phyloP scores from a whole-genome alignment of 306 rosid species.

The Pueraria montana region DNA sequence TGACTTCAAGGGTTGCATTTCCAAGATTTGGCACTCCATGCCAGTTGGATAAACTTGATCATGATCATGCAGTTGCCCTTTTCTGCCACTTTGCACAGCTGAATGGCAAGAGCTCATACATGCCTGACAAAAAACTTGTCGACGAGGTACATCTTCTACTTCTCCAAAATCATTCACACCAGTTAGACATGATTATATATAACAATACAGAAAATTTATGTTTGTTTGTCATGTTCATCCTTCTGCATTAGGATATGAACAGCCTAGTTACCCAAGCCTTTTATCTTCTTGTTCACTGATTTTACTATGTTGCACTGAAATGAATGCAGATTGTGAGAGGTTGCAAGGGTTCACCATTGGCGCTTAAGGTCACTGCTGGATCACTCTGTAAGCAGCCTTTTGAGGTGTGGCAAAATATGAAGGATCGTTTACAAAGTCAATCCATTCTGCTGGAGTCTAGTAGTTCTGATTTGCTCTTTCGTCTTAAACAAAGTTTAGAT shows the following conservation, averaged over 20 bases:
- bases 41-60: constrained; percentile 49
- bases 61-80: constrained; percentile 60
- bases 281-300: constrained; percentile 1
- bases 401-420: constrained; percentile 59
- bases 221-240: constrained; percentile 15
- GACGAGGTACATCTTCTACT: constrained; percentile 52
- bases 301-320: constrained; percentile 26
- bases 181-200: constrained; percentile 20
- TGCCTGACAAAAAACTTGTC: constrained; percentile 49
- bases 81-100: constrained; percentile 58
- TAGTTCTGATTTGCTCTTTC: constrained; percentile 45
- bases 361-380: constrained; percentile 60
- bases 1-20: constrained; percentile 72
- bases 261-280: not conserved
- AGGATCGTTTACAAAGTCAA: constrained; percentile 47
- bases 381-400: constrained; percentile 58
- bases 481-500: constrained; percentile 69
- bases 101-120: constrained; percentile 26
- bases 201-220: not conserved
- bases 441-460: constrained; percentile 56
- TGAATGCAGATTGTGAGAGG: constrained; percentile 64
- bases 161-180: constrained; percentile 14
- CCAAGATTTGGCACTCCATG: constrained; percentile 51
- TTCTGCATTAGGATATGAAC: not conserved
- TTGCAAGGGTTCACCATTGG: constrained; percentile 72